Evolutionary conservation across 495 filamentous ascomycete species (phyloP).

Genomic region (Penicillium cataractarum): DNA sequence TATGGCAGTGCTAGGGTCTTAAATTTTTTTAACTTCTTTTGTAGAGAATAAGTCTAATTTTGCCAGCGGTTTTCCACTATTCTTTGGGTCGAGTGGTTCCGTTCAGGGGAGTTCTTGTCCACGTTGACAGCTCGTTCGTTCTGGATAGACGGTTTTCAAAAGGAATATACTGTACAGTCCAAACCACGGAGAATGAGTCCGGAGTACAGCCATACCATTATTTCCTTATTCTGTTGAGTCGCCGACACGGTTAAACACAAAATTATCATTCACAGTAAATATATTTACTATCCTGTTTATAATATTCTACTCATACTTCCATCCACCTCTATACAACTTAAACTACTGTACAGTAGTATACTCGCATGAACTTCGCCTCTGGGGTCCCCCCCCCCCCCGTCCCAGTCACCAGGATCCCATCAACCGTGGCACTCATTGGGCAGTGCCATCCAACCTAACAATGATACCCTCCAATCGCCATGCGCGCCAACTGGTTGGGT

Average conservation of each 20-base stretch:
- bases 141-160: background rate
- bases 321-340: no score
- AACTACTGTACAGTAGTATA: background rate
- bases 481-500: slow-evolving; percentile 1
- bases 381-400: background rate
- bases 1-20: background rate
- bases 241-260: no score
- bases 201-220: no score
- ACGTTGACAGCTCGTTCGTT: background rate
- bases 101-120: background rate
- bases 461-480: slow-evolving; percentile 6
- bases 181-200: no score
- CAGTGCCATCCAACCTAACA: background rate
- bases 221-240: no score
- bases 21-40: background rate
- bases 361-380: background rate
- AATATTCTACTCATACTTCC: background rate
- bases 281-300: background rate
- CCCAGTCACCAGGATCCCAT: slow-evolving; percentile 11
- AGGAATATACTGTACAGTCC: background rate
- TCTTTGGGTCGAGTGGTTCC: background rate
- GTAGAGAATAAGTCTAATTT: background rate
- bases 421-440: slow-evolving; percentile 7
- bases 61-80: background rate
- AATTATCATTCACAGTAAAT: no score